These are phyloP conservation scores for Chaetomium sp. DNA, from an alignment of 2,329 filamentous ascomycete species.

Conservation along the genomic window DNA sequence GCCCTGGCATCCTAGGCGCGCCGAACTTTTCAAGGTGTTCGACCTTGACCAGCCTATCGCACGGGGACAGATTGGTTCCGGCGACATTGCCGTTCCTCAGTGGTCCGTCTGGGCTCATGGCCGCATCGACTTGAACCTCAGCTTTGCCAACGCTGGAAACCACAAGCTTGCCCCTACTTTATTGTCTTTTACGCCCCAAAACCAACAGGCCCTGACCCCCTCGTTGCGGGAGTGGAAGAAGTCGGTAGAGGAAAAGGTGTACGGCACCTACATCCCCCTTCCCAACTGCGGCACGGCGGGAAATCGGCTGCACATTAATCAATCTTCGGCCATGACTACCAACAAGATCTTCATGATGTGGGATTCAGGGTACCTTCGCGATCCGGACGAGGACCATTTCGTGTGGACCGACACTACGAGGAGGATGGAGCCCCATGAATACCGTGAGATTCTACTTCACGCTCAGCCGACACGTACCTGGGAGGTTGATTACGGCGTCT, in stretches of 20 bases:
- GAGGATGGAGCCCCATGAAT: conserved; percentile 39
- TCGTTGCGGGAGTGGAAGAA: conserved; percentile 19
- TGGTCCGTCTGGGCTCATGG: conserved; percentile 29
- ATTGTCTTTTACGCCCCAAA: background rate
- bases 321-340: background rate
- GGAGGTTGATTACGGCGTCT: background rate
- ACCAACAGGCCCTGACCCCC: background rate
- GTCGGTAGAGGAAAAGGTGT: conserved; percentile 12
- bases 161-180: background rate
- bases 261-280: conserved; percentile 17
- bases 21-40: conserved; percentile 13
- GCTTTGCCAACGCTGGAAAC: background rate
- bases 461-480: conserved; percentile 4
- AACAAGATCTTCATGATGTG: conserved; percentile 28
- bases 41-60: conserved; percentile 21
- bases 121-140: conserved; percentile 2
- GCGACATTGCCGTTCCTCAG: background rate
- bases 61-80: conserved; percentile 18
- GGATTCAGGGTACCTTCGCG: conserved; percentile 18
- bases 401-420: conserved; percentile 29
- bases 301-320: conserved; percentile 20
- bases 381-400: conserved; percentile 21
- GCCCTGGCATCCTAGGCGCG: conserved; percentile 13
- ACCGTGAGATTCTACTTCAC: conserved; percentile 37
- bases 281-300: conserved; percentile 29